Base-by-base conservation (phyloP, 352 stramenopile species). In the Pythium aquatile region DNA sequence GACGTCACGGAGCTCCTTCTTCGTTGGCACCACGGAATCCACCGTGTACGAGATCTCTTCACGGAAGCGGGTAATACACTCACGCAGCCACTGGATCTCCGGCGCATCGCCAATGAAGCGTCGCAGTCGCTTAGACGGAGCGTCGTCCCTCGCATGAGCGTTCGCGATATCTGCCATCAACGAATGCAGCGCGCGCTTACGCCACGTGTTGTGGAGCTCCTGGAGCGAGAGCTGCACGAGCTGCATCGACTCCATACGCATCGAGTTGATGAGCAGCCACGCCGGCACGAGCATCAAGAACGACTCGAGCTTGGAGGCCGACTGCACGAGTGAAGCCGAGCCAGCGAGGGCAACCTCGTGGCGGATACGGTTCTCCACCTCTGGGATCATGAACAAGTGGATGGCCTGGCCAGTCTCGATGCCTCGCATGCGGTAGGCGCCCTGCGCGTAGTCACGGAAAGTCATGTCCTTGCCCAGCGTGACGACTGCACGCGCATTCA, bases 211-310 rank as follows among this genome's bases (percentile, higher is more conserved):
- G 68, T 95, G 97, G 63, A 99, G 89, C 65, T 99, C 97, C 70
- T 97, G 90, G 44, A 97, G 63, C 51, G 94, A 99, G 14, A 99
- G 79, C 74, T 99, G 93, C n/a, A 98, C 89, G 47, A 98, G 97
- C 72, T 99, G 98, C 86, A 99, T 98, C 61, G 98, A 98, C 70
- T 99, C 98, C 67, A 98, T 99, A 30, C 97, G 97, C 96, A 99
- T 99, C 67, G 97, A 98, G 83, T 99, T 99, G 55, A 99, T 93
- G 55, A 98, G 91, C 32, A 99, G 86, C 98, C 98, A 99, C 5
- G 89, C 90, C 5, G 88, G 83, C 28, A 96, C 87, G 6, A 92
- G 67, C n/a, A 92, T 62, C 33, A 93, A 72, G 53, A 88, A 94
- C 32, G 78, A 79, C n/a, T 76, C 56, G 32, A 93, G 65, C 0